Percentiles rank a stretch among this genome's conserved stretches.
These are phyloP conservation scores for Pterocarpus santalinus DNA, from an alignment of 306 rosid species.

Conservation along the genomic window DNA sequence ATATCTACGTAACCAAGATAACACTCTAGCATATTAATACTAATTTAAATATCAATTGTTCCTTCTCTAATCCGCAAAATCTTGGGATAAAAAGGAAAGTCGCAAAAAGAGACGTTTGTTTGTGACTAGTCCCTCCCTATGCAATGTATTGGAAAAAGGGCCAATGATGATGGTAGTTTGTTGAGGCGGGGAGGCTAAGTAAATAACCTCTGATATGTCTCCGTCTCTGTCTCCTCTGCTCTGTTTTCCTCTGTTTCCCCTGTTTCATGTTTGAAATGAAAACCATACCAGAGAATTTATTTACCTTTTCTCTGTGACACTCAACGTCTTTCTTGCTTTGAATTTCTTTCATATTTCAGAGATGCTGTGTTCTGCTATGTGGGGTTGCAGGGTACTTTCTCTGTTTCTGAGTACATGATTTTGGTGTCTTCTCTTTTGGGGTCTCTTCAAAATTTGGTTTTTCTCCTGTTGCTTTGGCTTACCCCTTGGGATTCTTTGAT, in stretches of 20 bases:
- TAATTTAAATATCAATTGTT: neutral
- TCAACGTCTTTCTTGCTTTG: conserved; percentile 32
- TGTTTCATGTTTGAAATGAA: conserved; percentile 25
- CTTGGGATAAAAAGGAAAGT: neutral
- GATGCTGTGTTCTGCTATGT: conserved; percentile 1
- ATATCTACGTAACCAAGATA: conserved; percentile 3
- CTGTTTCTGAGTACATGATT: conserved; percentile 33
- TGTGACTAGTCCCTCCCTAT: conserved; percentile 29
- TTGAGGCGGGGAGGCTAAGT: conserved; percentile 60
- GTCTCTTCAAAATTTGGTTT: conserved; percentile 30
- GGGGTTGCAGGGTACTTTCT: conserved; percentile 24
- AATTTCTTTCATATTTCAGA: conserved; percentile 33
- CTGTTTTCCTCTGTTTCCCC: conserved; percentile 49
- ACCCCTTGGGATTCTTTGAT: conserved; percentile 32
- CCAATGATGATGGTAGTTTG: conserved; percentile 45
- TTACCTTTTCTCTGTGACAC: conserved; percentile 24
- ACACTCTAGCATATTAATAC: conserved; percentile 9
- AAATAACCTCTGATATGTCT: conserved; percentile 37
- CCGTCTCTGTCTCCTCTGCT: conserved; percentile 36
- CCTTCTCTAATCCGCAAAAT: neutral
- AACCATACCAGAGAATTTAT: neutral
- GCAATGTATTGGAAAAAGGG: conserved; percentile 55
- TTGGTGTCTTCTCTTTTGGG: conserved; percentile 26
- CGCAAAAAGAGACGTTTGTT: neutral
- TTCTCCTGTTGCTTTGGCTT: conserved; percentile 37